These are phyloP conservation scores for Yamadazyma friedrichii DNA, from an alignment of 1,139 yeast species.

Conservation along the genomic window DNA sequence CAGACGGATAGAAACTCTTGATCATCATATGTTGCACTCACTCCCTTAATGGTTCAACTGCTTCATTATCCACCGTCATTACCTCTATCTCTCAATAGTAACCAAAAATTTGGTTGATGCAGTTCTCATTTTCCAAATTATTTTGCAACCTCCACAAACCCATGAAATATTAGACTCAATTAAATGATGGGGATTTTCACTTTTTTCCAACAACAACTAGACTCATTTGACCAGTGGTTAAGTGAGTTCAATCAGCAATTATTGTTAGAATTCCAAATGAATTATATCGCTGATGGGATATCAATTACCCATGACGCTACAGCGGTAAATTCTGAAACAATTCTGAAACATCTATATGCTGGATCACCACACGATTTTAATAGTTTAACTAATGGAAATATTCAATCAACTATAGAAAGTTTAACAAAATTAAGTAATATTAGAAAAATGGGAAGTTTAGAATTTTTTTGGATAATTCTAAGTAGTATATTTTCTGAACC, in stretches of 20 bases:
- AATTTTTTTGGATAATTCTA: neutral
- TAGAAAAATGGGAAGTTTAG: neutral
- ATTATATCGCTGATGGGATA: neutral
- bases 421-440: neutral
- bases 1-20: too few species aligned
- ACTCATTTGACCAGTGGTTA: neutral
- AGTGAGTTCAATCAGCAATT: neutral
- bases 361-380: too few species aligned
- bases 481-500: neutral
- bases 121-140: too few species aligned
- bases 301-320: neutral
- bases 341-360: constrained; percentile 1
- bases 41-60: too few species aligned
- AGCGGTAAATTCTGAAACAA: constrained; percentile 2
- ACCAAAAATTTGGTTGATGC: too few species aligned
- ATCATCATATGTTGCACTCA: too few species aligned
- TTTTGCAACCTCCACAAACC: too few species aligned
- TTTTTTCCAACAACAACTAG: neutral
- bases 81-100: too few species aligned
- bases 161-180: too few species aligned
- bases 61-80: too few species aligned
- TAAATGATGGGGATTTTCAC: neutral
- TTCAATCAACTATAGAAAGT: too few species aligned
- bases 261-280: neutral
- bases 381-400: too few species aligned